Evolutionary conservation across 2,329 filamentous ascomycete genomes (phyloP), one percentile per base, ranked within the genome.

Genomic region (Hypoxylon sp.): DNA sequence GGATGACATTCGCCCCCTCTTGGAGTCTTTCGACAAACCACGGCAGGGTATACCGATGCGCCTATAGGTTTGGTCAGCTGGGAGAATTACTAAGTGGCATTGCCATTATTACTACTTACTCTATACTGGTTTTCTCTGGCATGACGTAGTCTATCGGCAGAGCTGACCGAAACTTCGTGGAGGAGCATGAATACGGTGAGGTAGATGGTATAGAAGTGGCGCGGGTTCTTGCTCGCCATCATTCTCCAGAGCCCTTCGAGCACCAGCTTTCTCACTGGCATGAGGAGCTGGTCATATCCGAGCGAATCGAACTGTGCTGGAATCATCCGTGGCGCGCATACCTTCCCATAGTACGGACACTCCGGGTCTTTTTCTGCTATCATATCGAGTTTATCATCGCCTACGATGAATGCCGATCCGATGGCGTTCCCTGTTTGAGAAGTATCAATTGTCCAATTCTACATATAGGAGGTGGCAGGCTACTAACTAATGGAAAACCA

Each of bases 401-500:
- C 83, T 13, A 75, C 74, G 19, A 86, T 76, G 69, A 80, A 83
- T 0, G 82, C 80, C 0, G 83, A 84, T 0, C 84, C 83, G 0
- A 81, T 80, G 0, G 81, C 82, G 51, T 85, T 81, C 4, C 82
- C 84, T 86, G 17, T 17, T 37, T 19, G 11, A 5, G 8, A 33
- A 24, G 19, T 29, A 22, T 70, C 13, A 63, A 37, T 9, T 31
- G 14, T 57, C 37, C 29, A 17, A 19, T 19, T 39, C 42, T 29
- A 11, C 11, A 19, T n/a, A 13, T 31, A 11, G 35, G 11, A 29
- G 22, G 26, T 10, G 24, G 29, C 19, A 10, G 39, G 48, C 22
- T 24, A 79, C 84, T 74, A 72, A 87, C 85, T 78, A 10, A 81
- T 81, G 2, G 81, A 82, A 69, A 86, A 84, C 82, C 84, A 85